A percentile compares a stretch with the other conserved stretches of the same genome.
Evolutionary conservation across 768 basidiomycete genomes (phyloP).

Genomic region (Rhodotorula graminis): DNA sequence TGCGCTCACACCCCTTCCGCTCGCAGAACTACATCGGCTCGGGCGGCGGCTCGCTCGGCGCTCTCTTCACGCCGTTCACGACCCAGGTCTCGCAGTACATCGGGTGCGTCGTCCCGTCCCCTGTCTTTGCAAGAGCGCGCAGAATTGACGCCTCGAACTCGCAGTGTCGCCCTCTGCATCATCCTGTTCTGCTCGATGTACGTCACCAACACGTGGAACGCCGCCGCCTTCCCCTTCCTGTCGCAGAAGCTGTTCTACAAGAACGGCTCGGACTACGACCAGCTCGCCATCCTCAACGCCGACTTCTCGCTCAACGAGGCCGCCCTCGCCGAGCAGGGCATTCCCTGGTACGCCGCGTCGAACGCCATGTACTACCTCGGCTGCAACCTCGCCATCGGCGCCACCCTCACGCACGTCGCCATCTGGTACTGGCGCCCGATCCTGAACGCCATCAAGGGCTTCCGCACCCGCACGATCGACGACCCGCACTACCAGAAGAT

Average conservation of each 20-base stretch:
- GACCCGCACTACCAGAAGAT: slow-evolving; percentile 27
- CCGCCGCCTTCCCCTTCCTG: slow-evolving; percentile 45
- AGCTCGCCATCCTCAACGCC: slow-evolving; percentile 40
- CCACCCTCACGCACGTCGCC: slow-evolving; percentile 40
- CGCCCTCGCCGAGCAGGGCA: slow-evolving; percentile 20
- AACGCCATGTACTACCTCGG: slow-evolving; percentile 27
- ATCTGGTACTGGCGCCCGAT: slow-evolving; percentile 29
- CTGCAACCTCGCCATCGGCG: slow-evolving; percentile 44
- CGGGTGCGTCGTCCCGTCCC: slow-evolving; percentile 16
- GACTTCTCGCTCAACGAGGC: slow-evolving; percentile 42
- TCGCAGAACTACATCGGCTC: slow-evolving; percentile 24
- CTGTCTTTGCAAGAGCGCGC: not conserved
- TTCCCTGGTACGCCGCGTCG: slow-evolving; percentile 28
- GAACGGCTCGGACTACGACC: slow-evolving; percentile 42
- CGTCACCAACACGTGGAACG: slow-evolving; percentile 43
- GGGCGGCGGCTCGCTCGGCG: slow-evolving; percentile 37
- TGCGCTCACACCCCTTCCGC: not conserved
- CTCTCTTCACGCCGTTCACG: slow-evolving; percentile 45
- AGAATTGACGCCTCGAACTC: not conserved
- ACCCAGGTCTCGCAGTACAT: slow-evolving; percentile 43
- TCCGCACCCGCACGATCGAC: slow-evolving; percentile 29
- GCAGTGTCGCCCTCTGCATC: slow-evolving; percentile 26
- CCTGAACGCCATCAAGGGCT: slow-evolving; percentile 29
- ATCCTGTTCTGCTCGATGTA: slow-evolving; percentile 41
- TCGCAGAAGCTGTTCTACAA: slow-evolving; percentile 42